These are phyloP conservation scores for Saccharomycopsis olivae DNA, from an alignment of 805 yeast genomes.

Conservation along the genomic window DNA sequence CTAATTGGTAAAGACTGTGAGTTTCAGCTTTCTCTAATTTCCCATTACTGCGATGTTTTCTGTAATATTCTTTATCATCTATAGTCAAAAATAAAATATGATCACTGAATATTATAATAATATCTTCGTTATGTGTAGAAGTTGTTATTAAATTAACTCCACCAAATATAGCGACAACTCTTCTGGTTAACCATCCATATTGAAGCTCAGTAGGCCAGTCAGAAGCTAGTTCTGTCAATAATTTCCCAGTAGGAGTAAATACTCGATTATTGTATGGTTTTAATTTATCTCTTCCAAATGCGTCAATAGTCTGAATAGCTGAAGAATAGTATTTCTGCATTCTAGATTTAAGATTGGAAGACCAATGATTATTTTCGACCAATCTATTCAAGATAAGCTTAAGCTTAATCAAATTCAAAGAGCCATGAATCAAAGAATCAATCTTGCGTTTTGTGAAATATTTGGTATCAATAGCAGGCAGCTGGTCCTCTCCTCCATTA, in stretches of 20 bases:
- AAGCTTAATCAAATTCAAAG: conserved; percentile 60
- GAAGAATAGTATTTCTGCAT: conserved; percentile 36
- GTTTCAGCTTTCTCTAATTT: conserved; percentile 3
- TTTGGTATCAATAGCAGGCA: conserved; percentile 5
- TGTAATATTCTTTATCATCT: conserved; percentile 32
- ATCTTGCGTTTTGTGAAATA: conserved; percentile 40
- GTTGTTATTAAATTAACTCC: conserved; percentile 26
- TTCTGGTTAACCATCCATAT: conserved; percentile 78
- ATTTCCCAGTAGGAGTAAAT: conserved; percentile 85
- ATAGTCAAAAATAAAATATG: conserved; percentile 55
- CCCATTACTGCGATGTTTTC: conserved; percentile 17
- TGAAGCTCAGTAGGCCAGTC: conserved; percentile 85
- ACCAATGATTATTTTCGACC: conserved; percentile 38
- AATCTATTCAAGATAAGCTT: conserved; percentile 61
- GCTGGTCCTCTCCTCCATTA: conserved; percentile 17
- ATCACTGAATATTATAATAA: conserved; percentile 75
- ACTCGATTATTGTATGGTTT: conserved; percentile 52
- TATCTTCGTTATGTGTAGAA: conserved; percentile 31
- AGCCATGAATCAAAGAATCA: conserved; percentile 54
- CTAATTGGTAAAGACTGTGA: conserved; percentile 7
- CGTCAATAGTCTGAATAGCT: conserved; percentile 58
- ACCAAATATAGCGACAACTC: conserved; percentile 71
- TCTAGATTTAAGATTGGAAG: conserved; percentile 20
- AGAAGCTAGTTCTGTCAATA: conserved; percentile 71
- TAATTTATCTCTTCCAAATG: conserved; percentile 57